Evolutionary conservation across 257 asterid species (phyloP), one percentile per base, ranked within the genome.

Genomic region (Cynanchum wilfordii): DNA sequence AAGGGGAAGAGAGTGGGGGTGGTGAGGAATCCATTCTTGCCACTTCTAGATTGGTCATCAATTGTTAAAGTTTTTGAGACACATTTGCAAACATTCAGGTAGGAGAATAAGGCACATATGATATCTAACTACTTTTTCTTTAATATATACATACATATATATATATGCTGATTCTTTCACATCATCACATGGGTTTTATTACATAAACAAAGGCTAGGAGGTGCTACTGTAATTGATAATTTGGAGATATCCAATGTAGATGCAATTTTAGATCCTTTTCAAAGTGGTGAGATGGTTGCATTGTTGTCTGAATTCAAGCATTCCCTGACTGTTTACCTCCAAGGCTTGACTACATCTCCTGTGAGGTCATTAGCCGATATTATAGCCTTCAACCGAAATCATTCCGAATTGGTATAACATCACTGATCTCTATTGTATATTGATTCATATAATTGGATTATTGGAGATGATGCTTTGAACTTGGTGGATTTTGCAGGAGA

Each of bases 291-390:
- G 73, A 27, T 20, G 6, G 33, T 74, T 54, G 83, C 87, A 25
- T 27, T 86, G 84, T 44, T 81, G 80, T 87, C 94, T 12, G 92
- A 89, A 77, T 86, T 87, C 79, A 89, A 89, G 82, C 82, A 82
- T 40, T 55, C 70, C 22, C 65, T 87, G 20, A 82, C 83, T 68
- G 77, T 59, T 40, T 89, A 87, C 70, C 78, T 87, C 63, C 66
- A 70, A 71, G 86, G 82, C 17, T 77, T 86, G 4, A 77, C 58
- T 20, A 20, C 62, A 71, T 85, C 90, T 54, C 87, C 87, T 1
- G 90, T 87, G 66, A 73, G 82, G 54, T 84, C 91, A 40, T 72
- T 89, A 65, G 86, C 89, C 7, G 91, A 87, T 36, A 68, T 87
- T 51, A 86, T 89, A 55, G 74, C 76, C 74, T 87, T 89, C 90